These are phyloP conservation scores for Biscogniauxia mediterranea DNA, from an alignment of 2,329 filamentous ascomycete species.

Conservation along the genomic window DNA sequence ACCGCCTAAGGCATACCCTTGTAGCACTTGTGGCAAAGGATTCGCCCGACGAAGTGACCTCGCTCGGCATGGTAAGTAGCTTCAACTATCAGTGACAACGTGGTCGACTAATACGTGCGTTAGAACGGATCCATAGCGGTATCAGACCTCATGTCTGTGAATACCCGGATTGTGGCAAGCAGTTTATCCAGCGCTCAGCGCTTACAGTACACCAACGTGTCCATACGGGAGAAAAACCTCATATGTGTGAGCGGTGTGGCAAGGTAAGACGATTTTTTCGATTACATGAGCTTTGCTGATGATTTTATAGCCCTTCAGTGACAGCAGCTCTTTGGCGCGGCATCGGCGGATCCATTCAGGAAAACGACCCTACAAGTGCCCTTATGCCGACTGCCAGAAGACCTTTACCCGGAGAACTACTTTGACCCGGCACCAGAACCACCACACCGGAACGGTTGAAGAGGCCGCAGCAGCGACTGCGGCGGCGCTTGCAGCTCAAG, in stretches of 20 bases:
- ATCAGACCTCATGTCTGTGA: conserved; percentile 91
- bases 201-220: conserved; percentile 93
- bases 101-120: conserved; percentile 24
- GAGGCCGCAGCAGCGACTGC: conserved; percentile 88
- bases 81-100: conserved; percentile 5
- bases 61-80: conserved; percentile 81
- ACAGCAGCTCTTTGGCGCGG: conserved; percentile 89
- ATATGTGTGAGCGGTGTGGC: conserved; percentile 94
- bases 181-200: conserved; percentile 95
- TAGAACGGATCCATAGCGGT: conserved; percentile 94
- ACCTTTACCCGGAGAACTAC: conserved; percentile 96
- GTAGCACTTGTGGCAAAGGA: conserved; percentile 83
- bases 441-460: conserved; percentile 92
- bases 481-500: conserved; percentile 67
- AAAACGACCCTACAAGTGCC: conserved; percentile 95
- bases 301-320: conserved; percentile 77
- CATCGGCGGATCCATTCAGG: conserved; percentile 95
- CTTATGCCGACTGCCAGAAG: conserved; percentile 96
- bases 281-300: conserved; percentile 15
- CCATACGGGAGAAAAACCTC: conserved; percentile 96
- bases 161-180: conserved; percentile 83
- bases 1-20: conserved; percentile 73
- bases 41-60: conserved; percentile 94
- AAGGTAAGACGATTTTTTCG: conserved; percentile 63
- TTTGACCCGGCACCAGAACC: conserved; percentile 90